A percentile compares a stretch with the other conserved stretches of the same genome.
Conservation (phyloP, 1,284 basidiomycete genomes). For the Trichosporon coremiiforme region DNA sequence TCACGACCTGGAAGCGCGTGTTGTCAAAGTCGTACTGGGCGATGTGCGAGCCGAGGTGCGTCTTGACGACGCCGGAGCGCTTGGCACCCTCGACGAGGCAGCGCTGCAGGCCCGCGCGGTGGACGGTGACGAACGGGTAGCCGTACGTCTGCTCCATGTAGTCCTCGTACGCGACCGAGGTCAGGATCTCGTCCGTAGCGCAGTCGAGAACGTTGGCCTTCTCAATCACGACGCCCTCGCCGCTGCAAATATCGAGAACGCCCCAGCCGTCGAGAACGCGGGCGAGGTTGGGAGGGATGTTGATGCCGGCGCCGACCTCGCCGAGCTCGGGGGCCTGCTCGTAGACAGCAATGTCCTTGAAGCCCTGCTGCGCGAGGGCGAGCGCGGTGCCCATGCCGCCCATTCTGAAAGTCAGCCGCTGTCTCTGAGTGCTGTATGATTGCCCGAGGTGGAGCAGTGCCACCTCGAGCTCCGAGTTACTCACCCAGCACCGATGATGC, state of each 20-base stretch:
- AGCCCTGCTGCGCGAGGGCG: constrained; percentile 41
- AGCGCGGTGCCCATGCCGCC: constrained; percentile 45
- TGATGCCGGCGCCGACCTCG: constrained; percentile 51
- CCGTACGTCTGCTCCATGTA: constrained; percentile 48
- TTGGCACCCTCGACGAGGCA: constrained; percentile 42
- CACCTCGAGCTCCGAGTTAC: too few relatives aligned
- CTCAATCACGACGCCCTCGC: constrained; percentile 46
- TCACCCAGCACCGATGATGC: constrained; percentile 32
- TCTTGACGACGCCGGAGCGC: constrained; percentile 41
- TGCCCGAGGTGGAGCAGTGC: too few relatives aligned
- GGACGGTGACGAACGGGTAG: constrained; percentile 47
- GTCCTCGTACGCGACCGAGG: constrained; percentile 39
- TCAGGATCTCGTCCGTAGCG: constrained; percentile 44
- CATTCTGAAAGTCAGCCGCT: constrained; percentile 33
- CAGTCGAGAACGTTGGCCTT: constrained; percentile 46
- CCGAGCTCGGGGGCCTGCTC: constrained; percentile 42
- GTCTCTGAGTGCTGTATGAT: too few relatives aligned
- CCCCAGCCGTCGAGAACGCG: constrained; percentile 43
- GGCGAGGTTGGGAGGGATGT: constrained; percentile 47
- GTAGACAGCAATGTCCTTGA: constrained; percentile 43
- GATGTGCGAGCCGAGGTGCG: constrained; percentile 43
- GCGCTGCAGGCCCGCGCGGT: constrained; percentile 52
- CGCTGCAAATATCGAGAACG: constrained; percentile 35
- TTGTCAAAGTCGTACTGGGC: constrained; percentile 48
- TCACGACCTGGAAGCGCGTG: constrained; percentile 41